Evolutionary conservation across 495 filamentous ascomycete genomes (phyloP), one percentile per base, ranked within the genome.

Genomic region (Aspergillus sparsus): DNA sequence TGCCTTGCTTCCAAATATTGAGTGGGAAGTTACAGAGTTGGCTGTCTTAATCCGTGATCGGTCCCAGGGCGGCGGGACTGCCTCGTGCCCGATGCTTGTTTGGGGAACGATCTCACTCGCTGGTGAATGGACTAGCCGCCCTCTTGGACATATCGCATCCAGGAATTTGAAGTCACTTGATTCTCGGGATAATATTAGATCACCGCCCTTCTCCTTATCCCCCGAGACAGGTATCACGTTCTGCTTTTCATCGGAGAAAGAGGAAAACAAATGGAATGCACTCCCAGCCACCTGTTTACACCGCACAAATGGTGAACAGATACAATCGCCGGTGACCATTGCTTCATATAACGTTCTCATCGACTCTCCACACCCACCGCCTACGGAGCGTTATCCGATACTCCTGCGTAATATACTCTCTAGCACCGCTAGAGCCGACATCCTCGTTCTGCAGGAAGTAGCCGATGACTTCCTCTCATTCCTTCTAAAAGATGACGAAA

Each of bases 331-430:
- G 1, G 12, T 54, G 13, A 42, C 52, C 5, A 13, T 54, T 4
- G 12, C 52, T 16, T 54, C 52, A 0, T 54, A 54, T 15, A 54
- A 54, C 11, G 52, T 54, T 12, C 52, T 54, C 15, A 54, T 54
- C 18, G 52, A 54, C 15, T 41, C 37, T 10, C 34, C 16, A 5
- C 18, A 54, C 35, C 35, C 52, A 2, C 52, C 52, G 15, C 35
- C 52, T 3, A 54, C 52, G 7, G 52, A 54, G 21, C 52, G 52
- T 3, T 54, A 54, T 18, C 52, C 52, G 0, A 42, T 54, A 16
- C 52, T 54, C 35, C 36, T 44, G 2, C 35, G 15, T 7, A 54
- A 54, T 21, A 7, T 54, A 9, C 36, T 54, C 36, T 42, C 35
- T 0, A 18, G 8, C 8, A 5, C 13, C 9, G 52, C 52, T 1